Evolutionary conservation across 805 yeast genomes (phyloP).

Genomic region (Phaffomyces antillensis): DNA sequence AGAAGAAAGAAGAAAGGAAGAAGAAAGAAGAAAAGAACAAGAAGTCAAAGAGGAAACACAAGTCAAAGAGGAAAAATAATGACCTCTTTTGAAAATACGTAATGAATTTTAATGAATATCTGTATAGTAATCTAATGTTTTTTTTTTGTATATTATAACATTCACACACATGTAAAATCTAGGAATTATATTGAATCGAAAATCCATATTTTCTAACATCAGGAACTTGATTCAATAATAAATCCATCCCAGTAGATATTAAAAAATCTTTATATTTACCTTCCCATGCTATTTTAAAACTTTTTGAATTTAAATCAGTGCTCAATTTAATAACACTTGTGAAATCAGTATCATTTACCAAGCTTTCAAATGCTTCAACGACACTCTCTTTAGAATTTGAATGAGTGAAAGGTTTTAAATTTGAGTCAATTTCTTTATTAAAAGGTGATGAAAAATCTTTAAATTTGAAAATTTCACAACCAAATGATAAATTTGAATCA

Average conservation of each 20-base stretch:
- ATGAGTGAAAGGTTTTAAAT: slow-evolving; percentile 26
- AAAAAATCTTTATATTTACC: slow-evolving; percentile 78
- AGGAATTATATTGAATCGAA: slow-evolving; percentile 56
- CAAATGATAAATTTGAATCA: slow-evolving; percentile 77
- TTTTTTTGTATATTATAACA: too few relatives aligned
- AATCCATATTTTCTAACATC: slow-evolving; percentile 49
- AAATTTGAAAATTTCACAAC: slow-evolving; percentile 74
- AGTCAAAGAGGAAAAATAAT: too few relatives aligned
- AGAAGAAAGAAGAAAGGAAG: slow-evolving; percentile 12
- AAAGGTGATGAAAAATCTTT: slow-evolving; percentile 14
- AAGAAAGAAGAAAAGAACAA: too few relatives aligned
- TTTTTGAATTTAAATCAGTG: slow-evolving; percentile 57
- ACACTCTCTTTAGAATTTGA: slow-evolving; percentile 28
- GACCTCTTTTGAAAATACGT: too few relatives aligned
- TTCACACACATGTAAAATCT: not conserved
- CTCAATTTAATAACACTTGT: slow-evolving; percentile 69
- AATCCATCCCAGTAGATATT: slow-evolving; percentile 62
- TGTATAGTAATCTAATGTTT: too few relatives aligned
- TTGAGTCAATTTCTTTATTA: slow-evolving; percentile 16
- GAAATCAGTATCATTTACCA: slow-evolving; percentile 47
- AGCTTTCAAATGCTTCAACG: slow-evolving; percentile 43
- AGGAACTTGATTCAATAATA: slow-evolving; percentile 40
- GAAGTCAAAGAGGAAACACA: too few relatives aligned
- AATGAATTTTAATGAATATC: too few relatives aligned
- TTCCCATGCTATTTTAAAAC: slow-evolving; percentile 73